Conservation (phyloP, 495 filamentous ascomycete genomes). For the Rhizodiscina lignyota region DNA sequence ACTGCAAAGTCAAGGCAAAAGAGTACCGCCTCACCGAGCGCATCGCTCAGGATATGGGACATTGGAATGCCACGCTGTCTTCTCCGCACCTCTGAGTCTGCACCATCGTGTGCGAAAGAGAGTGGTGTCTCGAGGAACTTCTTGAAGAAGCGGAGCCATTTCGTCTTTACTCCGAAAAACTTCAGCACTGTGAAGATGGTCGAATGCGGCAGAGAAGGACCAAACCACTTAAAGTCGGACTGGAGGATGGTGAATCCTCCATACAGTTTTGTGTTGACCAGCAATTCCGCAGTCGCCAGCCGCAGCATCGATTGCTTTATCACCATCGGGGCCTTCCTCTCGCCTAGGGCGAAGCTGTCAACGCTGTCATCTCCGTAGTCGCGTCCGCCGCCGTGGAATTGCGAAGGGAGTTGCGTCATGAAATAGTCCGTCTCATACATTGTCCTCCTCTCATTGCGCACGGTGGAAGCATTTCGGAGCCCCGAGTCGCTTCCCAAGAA, state of each 20-base stretch:
- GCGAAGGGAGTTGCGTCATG: conserved; percentile 17
- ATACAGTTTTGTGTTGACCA: conserved; percentile 14
- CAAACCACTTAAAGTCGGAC: conserved; percentile 16
- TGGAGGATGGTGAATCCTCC: conserved; percentile 11
- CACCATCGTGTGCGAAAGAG: conserved; percentile 12
- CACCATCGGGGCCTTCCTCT: conserved; percentile 8
- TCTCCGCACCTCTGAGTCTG: conserved; percentile 4
- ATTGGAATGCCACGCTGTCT: conserved; percentile 15
- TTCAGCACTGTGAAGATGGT: conserved; percentile 14
- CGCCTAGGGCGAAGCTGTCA: no score
- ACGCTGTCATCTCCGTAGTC: conserved; percentile 9
- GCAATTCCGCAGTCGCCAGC: conserved; percentile 13
- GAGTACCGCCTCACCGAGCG: conserved; percentile 12
- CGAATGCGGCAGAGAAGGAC: conserved; percentile 12
- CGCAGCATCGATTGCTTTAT: conserved; percentile 15
- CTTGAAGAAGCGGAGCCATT: conserved; percentile 17
- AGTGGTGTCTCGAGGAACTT: conserved; percentile 13
- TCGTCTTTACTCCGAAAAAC: conserved; percentile 14
- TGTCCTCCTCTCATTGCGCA: conserved; percentile 13
- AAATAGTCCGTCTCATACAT: conserved; percentile 20
- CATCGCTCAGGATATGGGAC: conserved; percentile 15
- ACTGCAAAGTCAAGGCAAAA: conserved; percentile 18
- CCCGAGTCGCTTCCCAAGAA: conserved; percentile 14
- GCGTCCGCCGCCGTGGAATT: conserved; percentile 7
- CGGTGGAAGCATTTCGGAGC: no score